Evolutionary conservation across 2,329 filamentous ascomycete species (phyloP).

Genomic region (Botrytis medusae): DNA sequence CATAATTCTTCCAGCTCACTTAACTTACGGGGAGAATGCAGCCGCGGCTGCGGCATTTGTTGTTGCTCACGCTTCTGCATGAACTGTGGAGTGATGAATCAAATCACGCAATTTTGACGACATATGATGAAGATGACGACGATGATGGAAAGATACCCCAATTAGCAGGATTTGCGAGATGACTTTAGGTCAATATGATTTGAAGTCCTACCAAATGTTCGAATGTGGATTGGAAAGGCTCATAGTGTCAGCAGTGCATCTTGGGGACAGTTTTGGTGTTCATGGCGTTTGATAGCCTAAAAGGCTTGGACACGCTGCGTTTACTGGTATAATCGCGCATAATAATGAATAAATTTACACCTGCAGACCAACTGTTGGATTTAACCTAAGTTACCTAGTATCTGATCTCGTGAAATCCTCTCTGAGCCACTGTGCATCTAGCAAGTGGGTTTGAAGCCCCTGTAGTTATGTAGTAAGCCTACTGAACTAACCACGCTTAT

Average conservation of each 20-base stretch:
- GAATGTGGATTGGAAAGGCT: not conserved
- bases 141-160: not conserved
- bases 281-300: not conserved
- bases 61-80: slow-evolving; percentile 12
- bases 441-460: not conserved
- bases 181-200: not conserved
- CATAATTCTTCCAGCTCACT: slow-evolving; percentile 44
- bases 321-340: not conserved
- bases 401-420: not conserved
- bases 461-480: not conserved
- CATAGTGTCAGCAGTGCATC: not conserved
- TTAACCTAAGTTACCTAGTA: not conserved
- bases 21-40: slow-evolving; percentile 43
- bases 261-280: not conserved
- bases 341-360: not conserved
- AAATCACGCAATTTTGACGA: slow-evolving; percentile 1
- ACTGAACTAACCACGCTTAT: not conserved
- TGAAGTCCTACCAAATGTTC: not conserved
- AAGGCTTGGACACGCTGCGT: not conserved
- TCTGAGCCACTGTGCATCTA: not conserved
- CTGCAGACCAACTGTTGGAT: not conserved
- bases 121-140: slow-evolving; percentile 8
- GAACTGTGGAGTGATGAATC: not conserved
- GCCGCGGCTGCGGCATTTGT: slow-evolving; percentile 43
- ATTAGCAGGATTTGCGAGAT: not conserved